A percentile compares a stretch with the other conserved stretches of the same genome.
These are phyloP conservation scores for Kwoniella sp. DNA, from an alignment of 768 basidiomycete species.

Conservation along the genomic window DNA sequence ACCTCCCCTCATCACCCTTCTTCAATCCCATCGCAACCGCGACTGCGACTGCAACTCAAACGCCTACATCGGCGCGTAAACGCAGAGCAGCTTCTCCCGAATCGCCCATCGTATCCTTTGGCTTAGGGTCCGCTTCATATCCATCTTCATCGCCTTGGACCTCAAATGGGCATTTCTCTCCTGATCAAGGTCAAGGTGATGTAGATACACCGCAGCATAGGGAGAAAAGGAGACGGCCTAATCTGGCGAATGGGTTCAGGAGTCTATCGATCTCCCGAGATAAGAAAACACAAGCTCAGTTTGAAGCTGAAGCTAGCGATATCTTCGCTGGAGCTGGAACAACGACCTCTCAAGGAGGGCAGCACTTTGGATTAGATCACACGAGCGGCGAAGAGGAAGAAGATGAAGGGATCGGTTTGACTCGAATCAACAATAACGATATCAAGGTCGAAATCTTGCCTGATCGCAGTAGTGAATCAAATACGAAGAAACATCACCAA, in stretches of 20 bases:
- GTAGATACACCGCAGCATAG: slow-evolving; percentile 6
- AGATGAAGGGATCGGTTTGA: slow-evolving; percentile 23
- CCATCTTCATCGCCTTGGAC: neutral
- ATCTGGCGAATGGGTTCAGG: slow-evolving; percentile 42
- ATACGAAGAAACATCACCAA: neutral
- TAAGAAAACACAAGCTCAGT: neutral
- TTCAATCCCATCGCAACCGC: neutral
- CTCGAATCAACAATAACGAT: neutral
- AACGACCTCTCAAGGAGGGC: too few relatives aligned
- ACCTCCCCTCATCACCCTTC: slow-evolving; percentile 9
- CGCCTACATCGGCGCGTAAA: slow-evolving; percentile 8
- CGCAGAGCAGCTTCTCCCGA: slow-evolving; percentile 10
- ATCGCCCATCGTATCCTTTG: neutral
- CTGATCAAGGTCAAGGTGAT: neutral
- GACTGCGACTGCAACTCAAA: neutral
- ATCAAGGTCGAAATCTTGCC: slow-evolving; percentile 21
- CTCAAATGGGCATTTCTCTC: neutral
- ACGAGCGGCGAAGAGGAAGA: neutral
- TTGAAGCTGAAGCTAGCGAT: too few relatives aligned
- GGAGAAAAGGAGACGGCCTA: slow-evolving; percentile 40
- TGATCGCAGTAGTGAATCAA: neutral
- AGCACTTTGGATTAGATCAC: too few relatives aligned
- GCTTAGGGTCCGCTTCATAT: neutral
- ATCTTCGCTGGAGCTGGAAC: neutral
- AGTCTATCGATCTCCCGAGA: slow-evolving; percentile 30